Percentiles rank a stretch among this genome's conserved stretches.
Evolutionary conservation across 306 rosid species (phyloP).

Genomic region (Quercus dentata): DNA sequence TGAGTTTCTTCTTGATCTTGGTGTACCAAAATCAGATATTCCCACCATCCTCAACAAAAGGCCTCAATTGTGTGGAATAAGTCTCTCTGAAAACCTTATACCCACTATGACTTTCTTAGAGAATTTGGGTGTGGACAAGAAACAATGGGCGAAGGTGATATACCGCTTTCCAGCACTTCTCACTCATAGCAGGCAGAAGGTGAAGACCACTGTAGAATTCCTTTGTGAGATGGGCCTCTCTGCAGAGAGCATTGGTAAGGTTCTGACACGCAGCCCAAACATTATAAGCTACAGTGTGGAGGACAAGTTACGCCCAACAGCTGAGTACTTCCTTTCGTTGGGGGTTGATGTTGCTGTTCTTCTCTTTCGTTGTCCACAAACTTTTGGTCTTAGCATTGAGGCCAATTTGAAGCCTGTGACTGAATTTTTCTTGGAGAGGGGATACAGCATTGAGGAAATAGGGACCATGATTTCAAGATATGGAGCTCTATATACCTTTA

Average conservation of each 20-base stretch:
- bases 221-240: conserved; percentile 73
- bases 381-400: conserved; percentile 82
- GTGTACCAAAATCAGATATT: conserved; percentile 68
- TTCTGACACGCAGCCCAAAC: conserved; percentile 76
- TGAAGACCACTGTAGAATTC: conserved; percentile 52
- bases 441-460: conserved; percentile 65
- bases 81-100: conserved; percentile 73
- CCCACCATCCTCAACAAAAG: conserved; percentile 66
- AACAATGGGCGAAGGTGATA: conserved; percentile 89
- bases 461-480: conserved; percentile 81
- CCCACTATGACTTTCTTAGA: conserved; percentile 88
- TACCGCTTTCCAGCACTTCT: conserved; percentile 79
- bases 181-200: conserved; percentile 77
- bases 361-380: conserved; percentile 60
- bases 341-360: conserved; percentile 83
- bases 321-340: conserved; percentile 64
- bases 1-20: conserved; percentile 88
- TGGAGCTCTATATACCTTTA: conserved; percentile 68
- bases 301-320: conserved; percentile 83
- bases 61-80: conserved; percentile 93
- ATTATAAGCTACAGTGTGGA: conserved; percentile 79
- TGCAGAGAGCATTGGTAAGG: conserved; percentile 64
- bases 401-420: conserved; percentile 77
- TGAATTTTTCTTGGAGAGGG: conserved; percentile 67
- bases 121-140: conserved; percentile 76